These are phyloP conservation scores for Oryza longistaminata DNA, from an alignment of 176 grass and related monocot genomes.

Conservation along the genomic window DNA sequence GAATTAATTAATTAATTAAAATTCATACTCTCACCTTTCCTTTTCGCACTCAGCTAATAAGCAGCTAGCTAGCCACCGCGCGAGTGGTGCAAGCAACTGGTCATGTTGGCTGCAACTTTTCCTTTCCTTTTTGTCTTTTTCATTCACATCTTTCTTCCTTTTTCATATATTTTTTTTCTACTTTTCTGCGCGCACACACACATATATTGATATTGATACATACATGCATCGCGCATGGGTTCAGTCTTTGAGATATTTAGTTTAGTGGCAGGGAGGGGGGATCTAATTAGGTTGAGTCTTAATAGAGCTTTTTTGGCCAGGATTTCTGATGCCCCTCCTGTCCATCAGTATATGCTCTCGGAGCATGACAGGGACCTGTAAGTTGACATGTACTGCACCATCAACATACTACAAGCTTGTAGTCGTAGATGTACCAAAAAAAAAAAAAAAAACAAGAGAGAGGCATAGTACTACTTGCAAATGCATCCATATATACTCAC, in stretches of 20 bases:
- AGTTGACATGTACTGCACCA: conserved; percentile 40
- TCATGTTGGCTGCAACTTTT: conserved; percentile 16
- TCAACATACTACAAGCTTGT: not conserved
- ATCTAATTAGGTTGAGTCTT: conserved; percentile 30
- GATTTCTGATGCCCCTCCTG: conserved; percentile 27
- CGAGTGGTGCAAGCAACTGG: not conserved
- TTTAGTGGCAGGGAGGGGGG: conserved; percentile 33
- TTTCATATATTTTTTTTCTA: not conserved
- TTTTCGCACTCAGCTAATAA: not conserved
- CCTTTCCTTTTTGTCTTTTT: conserved; percentile 19
- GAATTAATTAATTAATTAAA: not conserved
- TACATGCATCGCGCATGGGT: conserved; percentile 16
- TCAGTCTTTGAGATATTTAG: conserved; percentile 38
- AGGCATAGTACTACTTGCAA: not conserved
- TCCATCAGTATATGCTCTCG: conserved; percentile 24
- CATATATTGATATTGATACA: too few relatives aligned
- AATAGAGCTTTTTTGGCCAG: conserved; percentile 5
- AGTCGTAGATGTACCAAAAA: not conserved
- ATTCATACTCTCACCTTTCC: not conserved
- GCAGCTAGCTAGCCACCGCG: not conserved
- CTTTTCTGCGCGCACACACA: not conserved
- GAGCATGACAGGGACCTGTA: conserved; percentile 39
- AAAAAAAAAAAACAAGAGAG: too few relatives aligned
- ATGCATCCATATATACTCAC: conserved; percentile 1
- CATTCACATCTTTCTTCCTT: not conserved